Conservation (phyloP, 371 early-diverging fungal species). For the Mucor saturninus region DNA sequence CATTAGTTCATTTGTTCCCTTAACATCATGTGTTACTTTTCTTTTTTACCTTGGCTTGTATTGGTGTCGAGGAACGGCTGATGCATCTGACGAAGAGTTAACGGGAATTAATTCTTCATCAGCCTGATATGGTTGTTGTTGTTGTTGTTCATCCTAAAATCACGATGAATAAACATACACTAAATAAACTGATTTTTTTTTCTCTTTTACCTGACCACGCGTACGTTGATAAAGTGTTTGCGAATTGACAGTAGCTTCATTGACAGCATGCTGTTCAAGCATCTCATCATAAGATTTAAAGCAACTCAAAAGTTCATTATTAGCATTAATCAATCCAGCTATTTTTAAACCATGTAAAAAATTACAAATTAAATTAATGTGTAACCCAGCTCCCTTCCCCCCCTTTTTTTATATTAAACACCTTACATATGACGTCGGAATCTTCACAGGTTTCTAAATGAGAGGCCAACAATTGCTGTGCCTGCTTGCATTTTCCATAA, state of each 20-base stretch:
- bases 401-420: background rate
- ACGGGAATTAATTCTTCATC: conserved; percentile 1
- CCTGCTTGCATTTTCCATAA: conserved; percentile 43
- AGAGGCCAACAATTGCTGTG: conserved; percentile 36
- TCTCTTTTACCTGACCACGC: conserved; percentile 29
- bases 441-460: conserved; percentile 47
- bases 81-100: conserved; percentile 6
- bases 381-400: background rate
- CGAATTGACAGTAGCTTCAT: conserved; percentile 44
- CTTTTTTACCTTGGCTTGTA: conserved; percentile 7
- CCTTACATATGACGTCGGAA: conserved; percentile 47
- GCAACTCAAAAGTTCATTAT: conserved; percentile 45
- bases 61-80: conserved; percentile 5
- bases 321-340: conserved; percentile 50
- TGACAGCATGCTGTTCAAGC: conserved; percentile 48
- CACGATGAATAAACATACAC: background rate
- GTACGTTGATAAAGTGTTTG: conserved; percentile 37
- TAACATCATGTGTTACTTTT: background rate
- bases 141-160: conserved; percentile 14
- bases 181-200: background rate
- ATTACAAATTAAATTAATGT: conserved; percentile 10
- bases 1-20: background rate
- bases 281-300: conserved; percentile 59
- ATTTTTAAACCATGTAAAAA: background rate
- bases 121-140: conserved; percentile 3